Base-by-base conservation (phyloP, 1,139 yeast genomes). In the Hansenula sp. region DNA sequence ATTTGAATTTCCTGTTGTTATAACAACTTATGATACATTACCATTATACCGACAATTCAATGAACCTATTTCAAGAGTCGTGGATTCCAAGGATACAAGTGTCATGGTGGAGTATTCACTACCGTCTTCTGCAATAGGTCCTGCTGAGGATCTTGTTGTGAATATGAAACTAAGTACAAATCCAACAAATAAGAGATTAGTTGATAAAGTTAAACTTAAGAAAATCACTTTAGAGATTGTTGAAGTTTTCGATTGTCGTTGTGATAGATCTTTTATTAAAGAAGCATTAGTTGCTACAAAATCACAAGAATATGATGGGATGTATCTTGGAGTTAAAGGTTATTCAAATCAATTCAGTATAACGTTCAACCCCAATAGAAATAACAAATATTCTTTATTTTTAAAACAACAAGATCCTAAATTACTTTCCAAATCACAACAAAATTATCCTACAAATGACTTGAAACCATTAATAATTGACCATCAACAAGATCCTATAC, bases 11-110 rank as follows among this genome's bases (percentile, higher is more conserved):
- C 78, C 80, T 0, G 58, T 76, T 3, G 66, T 71, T 1, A 65
- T 77, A 27, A 73, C 73, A 43, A 51, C 68, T 16, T 77, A 72
- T 55, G 81, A 76, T 51, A 66, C 77, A 2, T 61, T 76, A 28
- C 82, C 82, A 2, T 55, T 76, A 8, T 76, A 75, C 48, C 59
- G 80, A 22, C 79, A 75, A 53, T 69, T 71, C 60, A 64, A 74
- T 56, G 71, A 80, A 58, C 74, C 82, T 16, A 59, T 68, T 28
- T 51, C 66, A 41, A 69, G 71, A 44, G 53, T 62, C 29, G 52
- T 59, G 10, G 62, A 63, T 6, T 65, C 77, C 2, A 51, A 57
- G 13, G 78, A 75, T 47, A 63, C 66, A 18, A 70, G 69, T 45
- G 63, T 72, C 5, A 51, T 71, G 35, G 61, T 67, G 8, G 77